Evolutionary conservation across 345 rosid species (phyloP), one percentile per base, ranked within the genome.

Genomic region (Turritis glabra): DNA sequence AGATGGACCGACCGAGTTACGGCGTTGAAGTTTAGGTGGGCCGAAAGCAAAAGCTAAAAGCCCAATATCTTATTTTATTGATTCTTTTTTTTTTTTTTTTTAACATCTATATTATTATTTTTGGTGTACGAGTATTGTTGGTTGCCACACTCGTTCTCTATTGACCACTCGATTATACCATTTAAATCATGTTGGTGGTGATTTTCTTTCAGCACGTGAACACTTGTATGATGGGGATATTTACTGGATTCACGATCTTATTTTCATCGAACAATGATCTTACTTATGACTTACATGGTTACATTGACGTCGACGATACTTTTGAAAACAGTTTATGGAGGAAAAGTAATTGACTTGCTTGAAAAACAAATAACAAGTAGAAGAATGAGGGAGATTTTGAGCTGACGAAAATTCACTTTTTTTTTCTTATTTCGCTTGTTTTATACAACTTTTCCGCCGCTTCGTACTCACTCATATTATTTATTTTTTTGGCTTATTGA

Each of bases 1-100:
- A 19, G 66, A 74, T 47, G 60, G 67, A 74, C 73, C 78, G 78
- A 74, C 78, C 37, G 9, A 10, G 1, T 38, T 12, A 74, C 72
- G 78, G 78, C 78, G 78, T 15, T 64, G 25, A 3, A 8, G 0
- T 27, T 14, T 18, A 46, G 25, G 44, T 66, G 67, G 78, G 78
- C 78, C 67, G 51, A 47, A 23, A 27, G 22, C 18, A 22, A 67
- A 67, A 74, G 67, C 15, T 14, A 14, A 57, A 66, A 56, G 78
- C 78, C 72, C 67, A 47, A 0, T 72, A 17, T 25, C 15, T 60
- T 33, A 22, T 51, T 66, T 64, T 14, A 46, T 32, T 18, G 5
- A 12, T 41, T n/a, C n/a, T n/a, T n/a, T n/a, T n/a, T n/a, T n/a
- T n/a, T n/a, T n/a, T n/a, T n/a, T n/a, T n/a, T n/a, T n/a, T n/a